These are phyloP conservation scores for Litsea cubeba DNA, from an alignment of 164 flowering plant genomes.

Conservation along the genomic window DNA sequence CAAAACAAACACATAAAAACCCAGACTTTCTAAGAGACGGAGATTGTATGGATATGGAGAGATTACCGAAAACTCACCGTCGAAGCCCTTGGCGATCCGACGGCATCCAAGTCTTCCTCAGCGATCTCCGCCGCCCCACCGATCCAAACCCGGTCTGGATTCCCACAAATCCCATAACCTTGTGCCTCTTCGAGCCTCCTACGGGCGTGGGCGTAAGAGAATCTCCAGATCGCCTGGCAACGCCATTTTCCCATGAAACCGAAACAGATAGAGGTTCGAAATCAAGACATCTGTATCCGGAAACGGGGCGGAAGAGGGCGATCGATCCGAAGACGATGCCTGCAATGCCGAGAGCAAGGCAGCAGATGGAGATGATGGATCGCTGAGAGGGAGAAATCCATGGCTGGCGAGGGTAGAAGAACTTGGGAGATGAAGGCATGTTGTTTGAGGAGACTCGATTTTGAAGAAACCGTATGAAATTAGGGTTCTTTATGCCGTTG, in stretches of 20 bases:
- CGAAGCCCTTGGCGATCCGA: slow-evolving; percentile 72
- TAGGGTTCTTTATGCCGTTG: slow-evolving; percentile 1
- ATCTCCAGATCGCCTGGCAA: slow-evolving; percentile 3
- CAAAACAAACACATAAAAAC: no score
- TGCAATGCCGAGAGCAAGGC: slow-evolving; percentile 45
- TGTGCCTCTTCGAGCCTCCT: slow-evolving; percentile 45
- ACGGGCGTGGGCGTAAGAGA: neutral
- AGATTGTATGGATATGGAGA: neutral
- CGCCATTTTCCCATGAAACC: slow-evolving; percentile 56
- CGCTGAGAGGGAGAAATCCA: slow-evolving; percentile 23
- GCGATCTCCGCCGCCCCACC: slow-evolving; percentile 58
- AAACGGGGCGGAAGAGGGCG: slow-evolving; percentile 19
- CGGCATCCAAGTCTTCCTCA: slow-evolving; percentile 94
- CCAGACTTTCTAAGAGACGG: no score
- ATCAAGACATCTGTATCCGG: slow-evolving; percentile 26
- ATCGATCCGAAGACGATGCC: slow-evolving; percentile 49
- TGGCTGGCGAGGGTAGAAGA: slow-evolving; percentile 49
- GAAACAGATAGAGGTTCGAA: slow-evolving; percentile 50
- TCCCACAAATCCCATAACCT: slow-evolving; percentile 93
- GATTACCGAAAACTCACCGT: slow-evolving; percentile 35
- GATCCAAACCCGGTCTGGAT: slow-evolving; percentile 93
- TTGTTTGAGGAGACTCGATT: slow-evolving; percentile 4
- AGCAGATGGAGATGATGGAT: slow-evolving; percentile 29
- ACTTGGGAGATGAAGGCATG: slow-evolving; percentile 69
- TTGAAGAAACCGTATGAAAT: slow-evolving; percentile 13